Conservation (phyloP, 2,329 filamentous ascomycete species). For the Cladosporium sp. region DNA sequence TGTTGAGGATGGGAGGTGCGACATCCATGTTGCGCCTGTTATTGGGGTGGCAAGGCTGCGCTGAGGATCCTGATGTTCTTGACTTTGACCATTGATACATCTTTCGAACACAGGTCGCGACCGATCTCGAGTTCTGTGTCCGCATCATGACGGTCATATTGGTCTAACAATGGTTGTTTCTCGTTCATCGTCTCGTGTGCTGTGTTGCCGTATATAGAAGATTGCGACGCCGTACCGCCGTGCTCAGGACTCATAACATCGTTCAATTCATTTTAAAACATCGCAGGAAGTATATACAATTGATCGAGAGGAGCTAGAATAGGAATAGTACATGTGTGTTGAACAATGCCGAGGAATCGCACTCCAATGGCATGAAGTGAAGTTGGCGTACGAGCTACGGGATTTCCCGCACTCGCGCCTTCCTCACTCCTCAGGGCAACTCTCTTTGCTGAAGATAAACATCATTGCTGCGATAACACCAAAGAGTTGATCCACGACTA, state of each 20-base stretch:
- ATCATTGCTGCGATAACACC: too few species aligned
- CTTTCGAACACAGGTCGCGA: too few species aligned
- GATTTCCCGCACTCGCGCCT: too few species aligned
- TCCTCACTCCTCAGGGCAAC: too few species aligned
- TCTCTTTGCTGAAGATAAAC: too few species aligned
- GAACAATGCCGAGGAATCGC: too few species aligned
- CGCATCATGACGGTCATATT: not conserved
- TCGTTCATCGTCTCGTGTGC: constrained; percentile 4
- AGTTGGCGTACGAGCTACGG: too few species aligned
- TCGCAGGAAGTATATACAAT: constrained; percentile 2
- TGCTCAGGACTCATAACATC: constrained; percentile 1
- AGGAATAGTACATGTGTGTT: too few species aligned
- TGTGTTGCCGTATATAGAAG: not conserved
- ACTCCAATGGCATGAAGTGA: too few species aligned
- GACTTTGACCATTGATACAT: too few species aligned
- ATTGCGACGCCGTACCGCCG: not conserved
- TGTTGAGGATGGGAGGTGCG: constrained; percentile 20
- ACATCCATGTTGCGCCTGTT: constrained; percentile 25
- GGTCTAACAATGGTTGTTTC: constrained; percentile 4
- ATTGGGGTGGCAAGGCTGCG: not conserved
- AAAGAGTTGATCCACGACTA: too few species aligned
- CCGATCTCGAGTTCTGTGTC: not conserved
- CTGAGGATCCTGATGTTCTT: too few species aligned
- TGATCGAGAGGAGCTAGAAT: not conserved
- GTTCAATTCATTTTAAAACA: not conserved